Base-by-base conservation (phyloP, 768 basidiomycete species). In the Trametes cinnabarina region DNA sequence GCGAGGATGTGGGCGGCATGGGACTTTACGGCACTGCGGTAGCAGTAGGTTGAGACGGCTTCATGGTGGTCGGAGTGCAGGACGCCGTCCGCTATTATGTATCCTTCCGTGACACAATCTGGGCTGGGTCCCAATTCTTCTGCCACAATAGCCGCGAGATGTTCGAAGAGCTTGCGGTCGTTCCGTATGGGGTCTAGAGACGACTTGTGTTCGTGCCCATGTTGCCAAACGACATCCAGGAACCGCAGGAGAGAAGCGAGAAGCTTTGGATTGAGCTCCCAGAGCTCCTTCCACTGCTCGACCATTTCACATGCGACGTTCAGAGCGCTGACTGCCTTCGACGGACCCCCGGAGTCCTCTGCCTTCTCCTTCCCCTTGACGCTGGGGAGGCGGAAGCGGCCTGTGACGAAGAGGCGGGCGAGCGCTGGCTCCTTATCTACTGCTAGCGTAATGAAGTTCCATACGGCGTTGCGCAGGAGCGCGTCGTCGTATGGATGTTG, bases 401-500 rank as follows among this genome's bases (percentile, higher is more conserved):
- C 93, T 0, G 84, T 80, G 30, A 94, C 86, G 57, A 94, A 86
- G 25, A 97, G 76, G 52, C 84, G 79, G 2, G 89, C 86, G 4
- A 96, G 76, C 0, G 94, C 92, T 0, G 95, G 93, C 68, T 94
- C 93, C 60, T 87, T 88, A 64, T 91, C 86, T 14, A 95, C 84
- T 1, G 90, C 87, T 17, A 91, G 77, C 0, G 89, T 74, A 37
- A 96, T 85, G 62, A 96, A 88, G 60, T 81, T 82, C 94, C 95
- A 98, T 5, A 91, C 83, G 0, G 88, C 82, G 48, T 81, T 86
- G 19, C 89, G 85, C 30, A 92, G 78, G 8, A 79, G 67, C 19
- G 86, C 76, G 41, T 93, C 92, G 28, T 92, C 88, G 62, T 89
- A 92, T 0, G 91, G 90, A 66, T 92, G 87, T 54, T 85, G 82